Conservation (phyloP, 805 yeast species). For the Nakazawaea peltata region DNA sequence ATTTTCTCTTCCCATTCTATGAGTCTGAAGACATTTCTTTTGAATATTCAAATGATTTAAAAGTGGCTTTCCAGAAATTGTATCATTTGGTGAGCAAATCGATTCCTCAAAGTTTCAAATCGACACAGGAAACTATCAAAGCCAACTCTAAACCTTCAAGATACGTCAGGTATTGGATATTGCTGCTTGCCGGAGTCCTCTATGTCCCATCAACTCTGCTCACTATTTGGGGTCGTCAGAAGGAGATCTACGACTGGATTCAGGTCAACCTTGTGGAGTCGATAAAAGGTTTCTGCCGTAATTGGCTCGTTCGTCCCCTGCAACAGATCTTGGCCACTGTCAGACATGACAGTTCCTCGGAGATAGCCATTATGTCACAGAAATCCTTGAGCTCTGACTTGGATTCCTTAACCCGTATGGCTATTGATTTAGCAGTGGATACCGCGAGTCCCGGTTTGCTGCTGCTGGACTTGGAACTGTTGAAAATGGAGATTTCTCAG, state of each 20-base stretch:
- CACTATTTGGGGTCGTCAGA: slow-evolving; percentile 41
- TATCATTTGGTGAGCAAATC: too few relatives aligned
- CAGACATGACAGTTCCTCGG: slow-evolving; percentile 71
- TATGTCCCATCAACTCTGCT: slow-evolving; percentile 47
- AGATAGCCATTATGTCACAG: slow-evolving; percentile 71
- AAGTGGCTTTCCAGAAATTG: too few relatives aligned
- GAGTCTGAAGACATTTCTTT: too few relatives aligned
- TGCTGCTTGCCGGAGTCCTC: slow-evolving; percentile 27
- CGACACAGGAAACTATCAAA: too few relatives aligned
- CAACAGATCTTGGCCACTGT: slow-evolving; percentile 67
- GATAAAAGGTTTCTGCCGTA: slow-evolving; percentile 53
- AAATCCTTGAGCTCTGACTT: slow-evolving; percentile 74
- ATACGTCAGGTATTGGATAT: slow-evolving; percentile 51
- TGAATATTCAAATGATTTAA: too few relatives aligned
- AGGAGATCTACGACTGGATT: slow-evolving; percentile 48
- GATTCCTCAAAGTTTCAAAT: too few relatives aligned
- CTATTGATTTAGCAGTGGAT: slow-evolving; percentile 49
- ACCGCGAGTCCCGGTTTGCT: background rate
- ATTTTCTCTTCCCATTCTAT: too few relatives aligned
- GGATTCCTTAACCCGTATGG: slow-evolving; percentile 82
- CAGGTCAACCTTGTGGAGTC: slow-evolving; percentile 57
- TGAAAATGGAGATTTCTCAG: slow-evolving; percentile 27
- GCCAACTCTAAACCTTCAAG: slow-evolving; percentile 29
- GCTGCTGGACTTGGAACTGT: slow-evolving; percentile 13
- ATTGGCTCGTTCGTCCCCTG: slow-evolving; percentile 81